A percentile compares a stretch with the other conserved stretches of the same genome.
Evolutionary conservation across 2,329 filamentous ascomycete genomes (phyloP).

Genomic region (Cordyceps javanica): DNA sequence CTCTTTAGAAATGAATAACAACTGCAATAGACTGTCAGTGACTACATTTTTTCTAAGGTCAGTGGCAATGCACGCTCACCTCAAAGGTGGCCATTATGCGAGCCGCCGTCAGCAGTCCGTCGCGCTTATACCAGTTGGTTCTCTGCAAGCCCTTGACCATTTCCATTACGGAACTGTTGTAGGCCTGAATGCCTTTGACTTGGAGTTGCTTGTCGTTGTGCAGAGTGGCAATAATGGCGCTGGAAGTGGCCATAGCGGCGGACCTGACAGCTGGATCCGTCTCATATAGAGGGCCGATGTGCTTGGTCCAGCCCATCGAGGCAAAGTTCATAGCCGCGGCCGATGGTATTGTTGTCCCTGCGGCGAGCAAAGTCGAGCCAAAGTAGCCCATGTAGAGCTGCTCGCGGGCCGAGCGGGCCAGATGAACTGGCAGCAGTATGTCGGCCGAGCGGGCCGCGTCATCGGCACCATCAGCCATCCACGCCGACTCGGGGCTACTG

Average conservation of each 20-base stretch:
- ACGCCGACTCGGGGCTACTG: background rate
- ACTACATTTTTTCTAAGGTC: background rate
- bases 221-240: conserved; percentile 17
- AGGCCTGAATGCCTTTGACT: conserved; percentile 19
- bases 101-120: conserved; percentile 15
- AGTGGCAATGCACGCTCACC: background rate
- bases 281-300: conserved; percentile 17
- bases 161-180: conserved; percentile 17
- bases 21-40: background rate
- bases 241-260: conserved; percentile 18
- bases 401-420: conserved; percentile 16
- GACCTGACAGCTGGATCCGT: conserved; percentile 16
- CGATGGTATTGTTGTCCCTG: conserved; percentile 13
- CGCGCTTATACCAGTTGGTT: conserved; percentile 13
- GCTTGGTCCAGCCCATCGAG: conserved; percentile 18
- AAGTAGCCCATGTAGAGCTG: conserved; percentile 16
- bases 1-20: conserved; percentile 17
- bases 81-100: conserved; percentile 19
- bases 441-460: background rate
- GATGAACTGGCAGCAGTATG: conserved; percentile 6
- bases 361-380: conserved; percentile 12
- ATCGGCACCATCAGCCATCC: background rate
- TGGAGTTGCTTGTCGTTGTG: conserved; percentile 16
- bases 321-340: conserved; percentile 11
- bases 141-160: conserved; percentile 13